Conservation (phyloP, 2,329 filamentous ascomycete species). For the Fusarium cyanostomum region DNA sequence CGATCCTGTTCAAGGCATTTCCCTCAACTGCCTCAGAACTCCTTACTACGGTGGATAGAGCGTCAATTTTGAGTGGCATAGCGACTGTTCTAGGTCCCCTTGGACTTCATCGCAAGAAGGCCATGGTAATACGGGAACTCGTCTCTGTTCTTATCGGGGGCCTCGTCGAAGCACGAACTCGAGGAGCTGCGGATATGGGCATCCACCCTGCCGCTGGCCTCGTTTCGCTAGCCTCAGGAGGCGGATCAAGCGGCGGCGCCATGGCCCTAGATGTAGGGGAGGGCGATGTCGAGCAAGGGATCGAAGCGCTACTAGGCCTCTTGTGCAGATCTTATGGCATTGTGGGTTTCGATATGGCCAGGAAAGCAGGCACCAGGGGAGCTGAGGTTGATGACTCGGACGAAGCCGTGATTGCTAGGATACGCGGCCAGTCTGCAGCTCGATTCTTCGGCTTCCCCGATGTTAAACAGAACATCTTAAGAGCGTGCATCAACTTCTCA, state of each 20-base stretch:
- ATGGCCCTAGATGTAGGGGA: conserved; percentile 70
- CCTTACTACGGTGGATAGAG: conserved; percentile 78
- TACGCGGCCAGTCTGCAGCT: conserved; percentile 65
- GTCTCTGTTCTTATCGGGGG: conserved; percentile 84
- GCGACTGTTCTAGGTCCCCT: conserved; percentile 84
- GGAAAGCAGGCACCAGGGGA: conserved; percentile 39
- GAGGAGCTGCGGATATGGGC: conserved; percentile 94
- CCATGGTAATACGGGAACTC: conserved; percentile 86
- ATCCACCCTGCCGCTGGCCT: conserved; percentile 93
- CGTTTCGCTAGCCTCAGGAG: conserved; percentile 71
- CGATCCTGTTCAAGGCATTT: conserved; percentile 73
- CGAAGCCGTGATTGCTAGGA: conserved; percentile 63
- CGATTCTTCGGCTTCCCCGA: conserved; percentile 79
- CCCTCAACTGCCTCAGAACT: conserved; percentile 72
- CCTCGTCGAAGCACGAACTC: conserved; percentile 88
- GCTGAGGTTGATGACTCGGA: conserved; percentile 58
- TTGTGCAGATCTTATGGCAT: conserved; percentile 72
- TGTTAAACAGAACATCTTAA: conserved; percentile 86
- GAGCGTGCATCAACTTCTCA: conserved; percentile 91
- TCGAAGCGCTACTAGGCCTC: conserved; percentile 70
- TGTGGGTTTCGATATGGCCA: conserved; percentile 58
- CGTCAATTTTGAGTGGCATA: conserved; percentile 84
- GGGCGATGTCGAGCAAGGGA: conserved; percentile 71
- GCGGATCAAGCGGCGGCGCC: conserved; percentile 59
- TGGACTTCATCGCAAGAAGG: conserved; percentile 87